phyloP scores from a whole-genome alignment of 345 rosid genomes.

The Anacardium occidentale region DNA sequence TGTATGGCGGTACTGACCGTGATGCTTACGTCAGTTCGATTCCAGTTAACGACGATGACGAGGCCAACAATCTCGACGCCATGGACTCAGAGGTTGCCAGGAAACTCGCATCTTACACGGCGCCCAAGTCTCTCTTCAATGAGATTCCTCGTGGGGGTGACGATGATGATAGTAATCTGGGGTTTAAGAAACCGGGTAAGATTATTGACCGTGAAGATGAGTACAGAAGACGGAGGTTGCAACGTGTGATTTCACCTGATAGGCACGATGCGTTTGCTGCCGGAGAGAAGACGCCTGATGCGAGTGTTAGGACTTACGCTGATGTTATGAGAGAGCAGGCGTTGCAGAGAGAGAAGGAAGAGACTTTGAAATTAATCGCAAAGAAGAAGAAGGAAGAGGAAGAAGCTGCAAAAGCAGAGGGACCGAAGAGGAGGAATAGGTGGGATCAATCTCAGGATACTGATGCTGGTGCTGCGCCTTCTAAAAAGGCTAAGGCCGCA shows the following conservation, averaged over 20 bases:
- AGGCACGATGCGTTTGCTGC: conserved; percentile 86
- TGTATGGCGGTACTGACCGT: conserved; percentile 73
- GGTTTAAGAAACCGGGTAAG: conserved; percentile 63
- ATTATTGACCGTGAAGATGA: conserved; percentile 95
- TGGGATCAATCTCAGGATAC: conserved; percentile 71
- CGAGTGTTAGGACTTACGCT: conserved; percentile 68
- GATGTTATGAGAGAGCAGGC: conserved; percentile 90
- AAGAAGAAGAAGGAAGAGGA: conserved; percentile 82
- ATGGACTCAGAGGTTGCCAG: conserved; percentile 69
- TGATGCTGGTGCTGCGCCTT: conserved; percentile 46
- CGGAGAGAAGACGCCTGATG: conserved; percentile 93
- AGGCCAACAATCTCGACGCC: conserved; percentile 46
- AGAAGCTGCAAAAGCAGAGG: conserved; percentile 55
- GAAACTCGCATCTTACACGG: conserved; percentile 81
- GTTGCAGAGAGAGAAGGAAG: conserved; percentile 57
- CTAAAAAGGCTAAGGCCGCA: conserved; percentile 62
- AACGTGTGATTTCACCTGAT: conserved; percentile 81
- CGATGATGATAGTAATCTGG: conserved; percentile 50
- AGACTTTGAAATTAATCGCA: conserved; percentile 49
- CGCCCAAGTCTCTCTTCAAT: conserved; percentile 76
- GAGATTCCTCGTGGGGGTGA: conserved; percentile 66
- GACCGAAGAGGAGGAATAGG: conserved; percentile 79
- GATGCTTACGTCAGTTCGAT: conserved; percentile 65
- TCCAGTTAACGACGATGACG: conserved; percentile 85
- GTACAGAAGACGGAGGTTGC: conserved; percentile 77